These are phyloP conservation scores for Peniophora sp. DNA, from an alignment of 1,284 basidiomycete species.

Conservation along the genomic window DNA sequence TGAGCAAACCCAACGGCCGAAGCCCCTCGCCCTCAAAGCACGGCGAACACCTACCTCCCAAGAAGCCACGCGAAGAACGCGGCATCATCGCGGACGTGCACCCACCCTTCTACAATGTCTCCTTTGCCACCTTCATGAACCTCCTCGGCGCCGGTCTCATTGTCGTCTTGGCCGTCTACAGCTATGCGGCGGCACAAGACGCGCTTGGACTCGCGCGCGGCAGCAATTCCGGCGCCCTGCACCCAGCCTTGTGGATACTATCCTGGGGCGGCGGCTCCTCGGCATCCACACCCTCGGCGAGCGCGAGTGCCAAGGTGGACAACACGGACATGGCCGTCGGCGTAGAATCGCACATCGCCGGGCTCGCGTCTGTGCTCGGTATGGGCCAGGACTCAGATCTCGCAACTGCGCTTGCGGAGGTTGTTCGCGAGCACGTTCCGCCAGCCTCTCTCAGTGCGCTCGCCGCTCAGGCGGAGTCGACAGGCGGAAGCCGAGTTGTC, in stretches of 20 bases:
- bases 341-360: constrained; percentile 49
- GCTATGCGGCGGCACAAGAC: constrained; percentile 28
- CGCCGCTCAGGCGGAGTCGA: constrained; percentile 30
- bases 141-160: constrained; percentile 33
- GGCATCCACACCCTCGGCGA: constrained; percentile 6
- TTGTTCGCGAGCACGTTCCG: constrained; percentile 47
- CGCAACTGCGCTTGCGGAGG: constrained; percentile 51
- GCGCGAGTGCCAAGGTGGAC: constrained; percentile 3
- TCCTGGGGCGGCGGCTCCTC: not conserved
- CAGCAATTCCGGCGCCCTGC: not conserved
- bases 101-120: constrained; percentile 23
- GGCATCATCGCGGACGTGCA: constrained; percentile 20
- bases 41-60: constrained; percentile 7
- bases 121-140: constrained; percentile 42
- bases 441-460: constrained; percentile 49
- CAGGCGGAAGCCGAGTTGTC: constrained; percentile 23
- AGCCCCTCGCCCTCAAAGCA: constrained; percentile 4
- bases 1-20: too few relatives aligned
- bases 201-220: constrained; percentile 7
- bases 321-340: constrained; percentile 9
- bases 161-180: constrained; percentile 39
- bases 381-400: constrained; percentile 48
- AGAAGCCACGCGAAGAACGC: constrained; percentile 2
- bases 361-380: constrained; percentile 51
- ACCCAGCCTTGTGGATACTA: constrained; percentile 2